Percentiles rank a stretch among this genome's conserved stretches.
phyloP scores from a whole-genome alignment of 2,329 filamentous ascomycete species.

The Aspergillus tamarii region DNA sequence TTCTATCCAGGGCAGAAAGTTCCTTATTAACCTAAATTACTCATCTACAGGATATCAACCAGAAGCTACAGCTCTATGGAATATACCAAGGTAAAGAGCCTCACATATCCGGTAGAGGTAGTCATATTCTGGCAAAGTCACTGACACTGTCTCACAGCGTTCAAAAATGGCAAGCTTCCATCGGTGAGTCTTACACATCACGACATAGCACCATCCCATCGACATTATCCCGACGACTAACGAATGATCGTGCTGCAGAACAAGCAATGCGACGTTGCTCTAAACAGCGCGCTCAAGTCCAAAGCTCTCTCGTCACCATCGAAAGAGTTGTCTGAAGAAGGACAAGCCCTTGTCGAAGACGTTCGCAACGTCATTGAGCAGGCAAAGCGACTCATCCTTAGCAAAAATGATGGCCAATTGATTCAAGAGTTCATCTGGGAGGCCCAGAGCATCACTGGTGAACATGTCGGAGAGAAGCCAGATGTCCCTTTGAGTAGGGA shows the following conservation, averaged over 20 bases:
- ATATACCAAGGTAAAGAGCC: slow-evolving; percentile 66
- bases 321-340: slow-evolving; percentile 78
- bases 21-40: background rate
- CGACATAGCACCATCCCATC: slow-evolving; percentile 48
- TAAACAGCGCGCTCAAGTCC: slow-evolving; percentile 83
- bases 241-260: slow-evolving; percentile 59
- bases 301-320: slow-evolving; percentile 71
- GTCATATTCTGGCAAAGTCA: slow-evolving; percentile 5
- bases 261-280: slow-evolving; percentile 90
- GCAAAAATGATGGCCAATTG: slow-evolving; percentile 93
- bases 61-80: slow-evolving; percentile 93
- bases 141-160: slow-evolving; percentile 58
- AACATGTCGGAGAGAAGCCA: slow-evolving; percentile 60
- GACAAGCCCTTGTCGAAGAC: slow-evolving; percentile 76
- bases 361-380: slow-evolving; percentile 78
- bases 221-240: slow-evolving; percentile 6
- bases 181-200: slow-evolving; percentile 75
- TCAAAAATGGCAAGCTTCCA: slow-evolving; percentile 85
- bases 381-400: slow-evolving; percentile 80
- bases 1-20: background rate
- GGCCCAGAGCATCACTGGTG: slow-evolving; percentile 73
- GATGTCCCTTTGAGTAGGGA: slow-evolving; percentile 73
- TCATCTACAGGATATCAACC: slow-evolving; percentile 70
- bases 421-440: slow-evolving; percentile 98
- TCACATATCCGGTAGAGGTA: background rate